Evolutionary conservation across 148 eudicot genomes (phyloP).

Genomic region (Camellia sinensis): DNA sequence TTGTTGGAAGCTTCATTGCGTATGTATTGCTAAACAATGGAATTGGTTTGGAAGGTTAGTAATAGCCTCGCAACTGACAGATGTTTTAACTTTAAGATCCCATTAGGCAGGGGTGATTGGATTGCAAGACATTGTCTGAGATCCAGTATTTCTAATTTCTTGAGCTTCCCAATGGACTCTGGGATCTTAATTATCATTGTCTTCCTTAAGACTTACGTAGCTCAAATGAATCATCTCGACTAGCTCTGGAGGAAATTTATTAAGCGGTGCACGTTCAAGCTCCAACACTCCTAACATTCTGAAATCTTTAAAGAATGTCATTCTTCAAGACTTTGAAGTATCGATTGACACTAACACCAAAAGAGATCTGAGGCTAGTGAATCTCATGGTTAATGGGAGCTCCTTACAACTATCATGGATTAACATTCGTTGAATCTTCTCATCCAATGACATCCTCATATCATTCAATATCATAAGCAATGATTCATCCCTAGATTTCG

Average conservation of each 20-base stretch:
- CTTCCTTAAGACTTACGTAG: conserved; percentile 2
- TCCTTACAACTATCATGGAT: not conserved
- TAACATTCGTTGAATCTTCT: conserved; percentile 5
- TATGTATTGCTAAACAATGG: not conserved
- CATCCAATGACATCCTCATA: not conserved
- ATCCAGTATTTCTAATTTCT: conserved; percentile 18
- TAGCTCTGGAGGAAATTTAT: not conserved
- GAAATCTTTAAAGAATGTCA: not conserved
- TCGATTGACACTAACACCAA: not conserved
- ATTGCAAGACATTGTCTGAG: not conserved
- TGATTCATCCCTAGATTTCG: conserved; percentile 4
- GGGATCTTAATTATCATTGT: conserved; percentile 1
- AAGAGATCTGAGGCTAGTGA: not conserved
- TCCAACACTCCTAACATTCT: conserved; percentile 2
- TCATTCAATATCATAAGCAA: not conserved
- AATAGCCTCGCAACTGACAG: conserved; percentile 8
- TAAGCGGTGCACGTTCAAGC: not conserved
- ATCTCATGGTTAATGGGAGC: not conserved
- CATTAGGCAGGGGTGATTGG: conserved; percentile 4
- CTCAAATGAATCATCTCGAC: not conserved
- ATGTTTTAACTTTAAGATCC: conserved; percentile 10
- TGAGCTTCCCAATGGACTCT: conserved; percentile 17
- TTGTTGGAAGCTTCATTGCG: conserved; percentile 8
- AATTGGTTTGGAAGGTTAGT: not conserved
- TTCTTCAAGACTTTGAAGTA: not conserved